Conservation (phyloP, 768 basidiomycete species). For the Piloderma croceum region DNA sequence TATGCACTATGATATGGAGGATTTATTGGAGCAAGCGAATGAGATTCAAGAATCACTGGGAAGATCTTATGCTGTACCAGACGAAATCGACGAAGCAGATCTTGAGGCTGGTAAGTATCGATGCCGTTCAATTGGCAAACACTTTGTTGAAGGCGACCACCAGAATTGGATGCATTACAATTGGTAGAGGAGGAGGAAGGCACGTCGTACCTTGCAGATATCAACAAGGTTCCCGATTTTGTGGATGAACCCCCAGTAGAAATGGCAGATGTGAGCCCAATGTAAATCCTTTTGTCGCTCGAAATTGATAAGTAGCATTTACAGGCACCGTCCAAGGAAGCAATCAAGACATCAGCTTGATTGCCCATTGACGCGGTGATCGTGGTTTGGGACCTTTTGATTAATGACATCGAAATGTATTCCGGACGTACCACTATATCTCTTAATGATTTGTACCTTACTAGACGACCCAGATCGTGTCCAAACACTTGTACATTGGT, state of each 20-base stretch:
- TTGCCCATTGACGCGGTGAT: too few species aligned
- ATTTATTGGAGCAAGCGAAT: slow-evolving; percentile 92
- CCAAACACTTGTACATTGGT: too few species aligned
- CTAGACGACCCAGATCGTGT: too few species aligned
- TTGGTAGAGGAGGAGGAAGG: slow-evolving; percentile 90
- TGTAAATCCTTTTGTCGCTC: not conserved
- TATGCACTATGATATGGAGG: slow-evolving; percentile 98
- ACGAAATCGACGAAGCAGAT: slow-evolving; percentile 96
- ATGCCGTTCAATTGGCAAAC: slow-evolving; percentile 1
- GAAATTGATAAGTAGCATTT: too few species aligned
- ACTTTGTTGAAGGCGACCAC: too few species aligned
- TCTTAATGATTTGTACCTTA: too few species aligned
- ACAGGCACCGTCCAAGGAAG: slow-evolving; percentile 47
- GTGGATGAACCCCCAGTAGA: slow-evolving; percentile 84
- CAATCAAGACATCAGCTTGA: slow-evolving; percentile 48
- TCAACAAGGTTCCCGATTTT: slow-evolving; percentile 88
- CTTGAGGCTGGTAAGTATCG: slow-evolving; percentile 77
- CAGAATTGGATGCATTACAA: slow-evolving; percentile 92
- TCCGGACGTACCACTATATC: too few species aligned
- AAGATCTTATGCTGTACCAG: slow-evolving; percentile 92
- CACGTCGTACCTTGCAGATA: slow-evolving; percentile 79
- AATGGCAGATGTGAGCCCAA: slow-evolving; percentile 50
- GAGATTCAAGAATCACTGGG: slow-evolving; percentile 95
- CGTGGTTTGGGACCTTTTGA: too few species aligned
- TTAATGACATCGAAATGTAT: too few species aligned